These are phyloP conservation scores for Bipolaris sorokiniana DNA, from an alignment of 2,329 filamentous ascomycete genomes.

Conservation along the genomic window DNA sequence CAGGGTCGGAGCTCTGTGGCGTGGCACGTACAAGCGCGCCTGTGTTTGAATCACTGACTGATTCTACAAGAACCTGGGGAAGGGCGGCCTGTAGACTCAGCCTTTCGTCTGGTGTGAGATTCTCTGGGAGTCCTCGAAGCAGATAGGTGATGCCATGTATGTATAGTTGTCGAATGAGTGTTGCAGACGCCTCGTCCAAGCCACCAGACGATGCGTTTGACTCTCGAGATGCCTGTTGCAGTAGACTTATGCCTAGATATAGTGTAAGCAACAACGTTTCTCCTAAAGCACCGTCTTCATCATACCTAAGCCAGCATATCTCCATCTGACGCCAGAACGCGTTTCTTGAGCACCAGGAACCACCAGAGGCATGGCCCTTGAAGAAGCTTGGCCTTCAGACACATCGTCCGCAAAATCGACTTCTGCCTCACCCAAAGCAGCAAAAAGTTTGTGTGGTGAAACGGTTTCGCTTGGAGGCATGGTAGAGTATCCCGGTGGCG, in stretches of 20 bases:
- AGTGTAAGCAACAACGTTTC: slow-evolving; percentile 8
- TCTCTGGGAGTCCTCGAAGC: slow-evolving; percentile 65
- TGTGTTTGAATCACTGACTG: slow-evolving; percentile 17
- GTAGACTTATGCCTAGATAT: slow-evolving; percentile 53
- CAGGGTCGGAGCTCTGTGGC: slow-evolving; percentile 9
- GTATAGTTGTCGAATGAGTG: slow-evolving; percentile 67
- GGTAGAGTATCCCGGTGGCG: slow-evolving; percentile 48
- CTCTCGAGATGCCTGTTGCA: slow-evolving; percentile 56
- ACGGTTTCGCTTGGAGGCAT: slow-evolving; percentile 33
- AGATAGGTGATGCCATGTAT: slow-evolving; percentile 69
- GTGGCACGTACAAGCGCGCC: slow-evolving; percentile 26
- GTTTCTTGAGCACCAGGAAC: slow-evolving; percentile 34
- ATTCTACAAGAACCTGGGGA: slow-evolving; percentile 45
- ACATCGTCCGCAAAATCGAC: slow-evolving; percentile 32
- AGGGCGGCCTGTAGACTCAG: slow-evolving; percentile 60
- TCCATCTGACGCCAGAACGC: slow-evolving; percentile 57
- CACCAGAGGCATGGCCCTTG: slow-evolving; percentile 25
- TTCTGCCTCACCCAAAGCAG: slow-evolving; percentile 27
- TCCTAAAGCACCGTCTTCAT: neutral
- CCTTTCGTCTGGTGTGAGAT: slow-evolving; percentile 63
- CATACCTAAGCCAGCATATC: slow-evolving; percentile 58
- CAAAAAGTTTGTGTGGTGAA: slow-evolving; percentile 24
- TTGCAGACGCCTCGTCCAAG: slow-evolving; percentile 43
- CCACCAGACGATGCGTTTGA: slow-evolving; percentile 44
- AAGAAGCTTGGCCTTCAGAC: slow-evolving; percentile 35